These are phyloP conservation scores for Picea abies DNA, from an alignment of 83 land plant genomes.

Conservation along the genomic window DNA sequence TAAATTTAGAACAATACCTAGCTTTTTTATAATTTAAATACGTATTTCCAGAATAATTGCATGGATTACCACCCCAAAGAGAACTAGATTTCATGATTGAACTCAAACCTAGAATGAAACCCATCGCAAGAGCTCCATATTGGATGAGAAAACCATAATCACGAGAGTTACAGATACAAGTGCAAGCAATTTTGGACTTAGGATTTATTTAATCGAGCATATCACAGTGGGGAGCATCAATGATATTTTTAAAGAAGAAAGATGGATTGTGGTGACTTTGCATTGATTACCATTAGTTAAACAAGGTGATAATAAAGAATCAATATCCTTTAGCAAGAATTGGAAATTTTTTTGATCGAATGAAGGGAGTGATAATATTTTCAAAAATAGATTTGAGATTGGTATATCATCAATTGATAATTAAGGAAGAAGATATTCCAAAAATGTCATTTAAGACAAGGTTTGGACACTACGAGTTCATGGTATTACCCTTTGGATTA, in stretches of 20 bases:
- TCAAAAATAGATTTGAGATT: slow-evolving; percentile 17
- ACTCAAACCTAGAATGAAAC: not conserved
- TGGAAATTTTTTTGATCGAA: slow-evolving; percentile 24
- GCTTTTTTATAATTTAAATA: no score
- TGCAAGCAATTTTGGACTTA: not conserved
- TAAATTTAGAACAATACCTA: no score
- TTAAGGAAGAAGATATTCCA: not conserved
- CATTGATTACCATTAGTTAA: slow-evolving; percentile 22
- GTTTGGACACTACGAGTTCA: not conserved
- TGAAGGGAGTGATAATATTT: not conserved
- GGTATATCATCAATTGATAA: slow-evolving; percentile 10
- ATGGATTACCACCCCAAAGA: not conserved
- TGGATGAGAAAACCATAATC: not conserved
- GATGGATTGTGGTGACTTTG: slow-evolving; percentile 21
- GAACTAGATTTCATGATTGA: not conserved
- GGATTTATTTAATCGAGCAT: not conserved
- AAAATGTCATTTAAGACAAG: not conserved
- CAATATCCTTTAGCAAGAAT: slow-evolving; percentile 18
- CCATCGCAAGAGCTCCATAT: not conserved
- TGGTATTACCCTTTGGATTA: not conserved
- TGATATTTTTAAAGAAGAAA: slow-evolving; percentile 28
- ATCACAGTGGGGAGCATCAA: not conserved
- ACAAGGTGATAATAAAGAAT: slow-evolving; percentile 12
- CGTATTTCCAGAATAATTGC: not conserved
- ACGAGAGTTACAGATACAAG: not conserved